A percentile compares a stretch with the other conserved stretches of the same genome.
Conservation (phyloP, 331 rosid species). For the Acacia concinna region DNA sequence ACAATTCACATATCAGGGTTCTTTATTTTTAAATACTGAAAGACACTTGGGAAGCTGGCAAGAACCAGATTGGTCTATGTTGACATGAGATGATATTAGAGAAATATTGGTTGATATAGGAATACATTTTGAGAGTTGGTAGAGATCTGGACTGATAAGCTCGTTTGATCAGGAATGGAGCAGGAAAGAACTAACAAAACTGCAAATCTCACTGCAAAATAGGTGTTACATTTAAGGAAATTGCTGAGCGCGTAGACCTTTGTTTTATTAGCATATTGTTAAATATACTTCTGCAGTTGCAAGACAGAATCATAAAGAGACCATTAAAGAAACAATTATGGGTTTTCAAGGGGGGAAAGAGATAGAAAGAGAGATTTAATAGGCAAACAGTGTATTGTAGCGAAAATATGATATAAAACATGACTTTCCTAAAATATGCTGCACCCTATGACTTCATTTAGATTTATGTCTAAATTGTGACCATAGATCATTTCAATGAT, state of each 20-base stretch:
- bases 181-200: not conserved
- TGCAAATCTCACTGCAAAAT: not conserved
- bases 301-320: not conserved
- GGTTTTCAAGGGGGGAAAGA: constrained; percentile 36
- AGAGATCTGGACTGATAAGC: not conserved
- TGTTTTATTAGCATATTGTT: not conserved
- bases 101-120: not conserved
- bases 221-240: not conserved
- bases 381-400: constrained; percentile 5
- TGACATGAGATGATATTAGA: not conserved
- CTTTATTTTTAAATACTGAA: not conserved
- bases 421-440: too few relatives aligned
- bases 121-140: not conserved
- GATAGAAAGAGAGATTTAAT: not conserved
- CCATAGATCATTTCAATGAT: not conserved
- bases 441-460: constrained; percentile 8
- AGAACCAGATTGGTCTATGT: not conserved
- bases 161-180: not conserved
- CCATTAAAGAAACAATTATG: not conserved
- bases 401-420: not conserved
- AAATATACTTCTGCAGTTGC: not conserved
- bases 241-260: not conserved
- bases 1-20: too few relatives aligned
- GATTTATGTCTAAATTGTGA: not conserved
- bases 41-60: not conserved